Evolutionary conservation across 495 filamentous ascomycete species (phyloP), one percentile per base, ranked within the genome.

Genomic region (Tetracladium marchalianum): DNA sequence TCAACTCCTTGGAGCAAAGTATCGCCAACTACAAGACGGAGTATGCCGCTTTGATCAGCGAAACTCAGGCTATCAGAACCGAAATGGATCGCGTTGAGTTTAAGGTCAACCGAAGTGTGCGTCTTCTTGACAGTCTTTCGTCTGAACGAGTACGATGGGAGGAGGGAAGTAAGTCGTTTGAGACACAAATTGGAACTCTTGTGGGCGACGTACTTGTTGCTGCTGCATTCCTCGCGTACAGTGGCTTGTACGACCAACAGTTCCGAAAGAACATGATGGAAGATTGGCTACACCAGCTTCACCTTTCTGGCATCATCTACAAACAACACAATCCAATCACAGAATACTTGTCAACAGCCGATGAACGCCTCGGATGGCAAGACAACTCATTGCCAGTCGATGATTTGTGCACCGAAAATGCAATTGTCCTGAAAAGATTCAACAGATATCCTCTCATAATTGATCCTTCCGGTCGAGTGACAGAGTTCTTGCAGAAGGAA

Each of bases 381-480:
- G 81, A 84, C 45, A 82, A 96, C 61, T 83, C 84, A n/a, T 70
- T 99, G 22, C 92, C 92, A 9, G 93, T 96, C n/a, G 92, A 99
- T 58, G 93, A 99, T 58, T 78, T 99, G 24, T 97, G 93, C 70
- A 99, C 92, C 0, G 92, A 99, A 61, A 99, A 99, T 57, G 92
- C 92, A 43, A 96, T 99, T 55, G 82, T 99, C 50, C 72, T 99
- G 44, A 90, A 95, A 69, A 76, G 90, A 35, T 99, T 95, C 77
- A 97, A 99, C 72, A 77, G 92, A 47, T 99, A 99, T 62, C 92
- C 92, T 24, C 74, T 99, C 39, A 97, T 99, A 59, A 95, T 99
- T 59, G 92, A 99, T 62, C 92, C 92, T 2, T 96, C 92, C 16
- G 92, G 92, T 18, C 81, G 93, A 31, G 84, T 87, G 33, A 89